These are phyloP conservation scores for Phytomonas francai DNA, from an alignment of 208 protist genomes.

Conservation along the genomic window DNA sequence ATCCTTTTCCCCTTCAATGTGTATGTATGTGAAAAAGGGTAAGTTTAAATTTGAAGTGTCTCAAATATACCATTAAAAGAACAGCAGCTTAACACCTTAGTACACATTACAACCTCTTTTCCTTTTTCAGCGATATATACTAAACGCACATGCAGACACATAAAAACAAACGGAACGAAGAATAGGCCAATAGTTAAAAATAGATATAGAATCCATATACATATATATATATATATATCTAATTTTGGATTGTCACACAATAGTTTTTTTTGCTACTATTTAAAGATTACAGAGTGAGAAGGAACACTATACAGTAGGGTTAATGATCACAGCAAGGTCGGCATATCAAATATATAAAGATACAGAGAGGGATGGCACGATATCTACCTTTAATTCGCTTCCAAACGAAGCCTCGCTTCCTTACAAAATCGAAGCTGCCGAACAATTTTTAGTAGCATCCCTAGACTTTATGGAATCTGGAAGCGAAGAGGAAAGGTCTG, in stretches of 20 bases:
- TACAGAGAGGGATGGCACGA: conserved; percentile 19
- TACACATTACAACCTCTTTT: neutral
- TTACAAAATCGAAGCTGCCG: conserved; percentile 59
- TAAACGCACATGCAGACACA: conserved; percentile 1
- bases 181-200: neutral
- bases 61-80: neutral
- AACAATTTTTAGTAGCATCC: conserved; percentile 51
- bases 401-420: conserved; percentile 44
- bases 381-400: conserved; percentile 52
- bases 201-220: neutral
- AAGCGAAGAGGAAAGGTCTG: conserved; percentile 13
- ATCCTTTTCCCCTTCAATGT: neutral
- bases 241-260: neutral
- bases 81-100: neutral
- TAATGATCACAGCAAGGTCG: conserved; percentile 59
- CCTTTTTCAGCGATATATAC: neutral
- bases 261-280: neutral
- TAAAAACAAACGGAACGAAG: neutral
- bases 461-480: conserved; percentile 39
- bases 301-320: neutral
- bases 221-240: neutral
- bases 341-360: conserved; percentile 73
- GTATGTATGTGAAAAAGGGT: neutral
- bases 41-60: neutral
- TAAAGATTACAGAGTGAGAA: conserved; percentile 6